A percentile compares a stretch with the other conserved stretches of the same genome.
phyloP scores from a whole-genome alignment of 208 protist species.

The Eutreptiella sp. region DNA sequence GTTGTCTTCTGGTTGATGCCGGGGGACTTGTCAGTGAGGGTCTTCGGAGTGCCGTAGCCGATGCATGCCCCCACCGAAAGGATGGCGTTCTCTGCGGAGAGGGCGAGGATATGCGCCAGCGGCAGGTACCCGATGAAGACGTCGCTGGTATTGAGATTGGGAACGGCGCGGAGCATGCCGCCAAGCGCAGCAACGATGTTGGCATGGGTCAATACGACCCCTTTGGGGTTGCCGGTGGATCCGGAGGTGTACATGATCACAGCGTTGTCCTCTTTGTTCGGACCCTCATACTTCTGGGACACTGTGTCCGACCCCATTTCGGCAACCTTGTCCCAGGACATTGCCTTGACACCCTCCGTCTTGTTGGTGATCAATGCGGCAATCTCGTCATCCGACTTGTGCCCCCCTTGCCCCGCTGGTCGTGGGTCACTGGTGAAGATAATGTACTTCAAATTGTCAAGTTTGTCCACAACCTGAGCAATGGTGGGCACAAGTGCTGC shows the following conservation, averaged over 20 bases:
- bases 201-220: constrained; percentile 68
- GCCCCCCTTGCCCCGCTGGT: constrained; percentile 32
- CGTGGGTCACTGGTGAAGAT: constrained; percentile 46
- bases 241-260: constrained; percentile 78
- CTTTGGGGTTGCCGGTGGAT: constrained; percentile 64
- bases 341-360: constrained; percentile 24
- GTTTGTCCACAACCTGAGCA: constrained; percentile 20
- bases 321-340: constrained; percentile 53
- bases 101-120: constrained; percentile 63
- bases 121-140: constrained; percentile 69
- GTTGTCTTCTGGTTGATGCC: no score
- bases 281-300: no score
- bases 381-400: no score
- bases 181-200: constrained; percentile 47
- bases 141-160: constrained; percentile 19
- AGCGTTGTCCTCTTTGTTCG: no score
- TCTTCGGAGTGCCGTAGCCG: constrained; percentile 52
- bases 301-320: not conserved
- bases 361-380: no score
- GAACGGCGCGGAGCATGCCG: no score
- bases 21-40: no score
- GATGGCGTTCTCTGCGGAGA: constrained; percentile 46
- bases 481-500: constrained; percentile 49
- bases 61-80: constrained; percentile 40
- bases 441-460: constrained; percentile 43